Conservation (phyloP, 2,329 filamentous ascomycete species). For the Grosmannia serpens region DNA sequence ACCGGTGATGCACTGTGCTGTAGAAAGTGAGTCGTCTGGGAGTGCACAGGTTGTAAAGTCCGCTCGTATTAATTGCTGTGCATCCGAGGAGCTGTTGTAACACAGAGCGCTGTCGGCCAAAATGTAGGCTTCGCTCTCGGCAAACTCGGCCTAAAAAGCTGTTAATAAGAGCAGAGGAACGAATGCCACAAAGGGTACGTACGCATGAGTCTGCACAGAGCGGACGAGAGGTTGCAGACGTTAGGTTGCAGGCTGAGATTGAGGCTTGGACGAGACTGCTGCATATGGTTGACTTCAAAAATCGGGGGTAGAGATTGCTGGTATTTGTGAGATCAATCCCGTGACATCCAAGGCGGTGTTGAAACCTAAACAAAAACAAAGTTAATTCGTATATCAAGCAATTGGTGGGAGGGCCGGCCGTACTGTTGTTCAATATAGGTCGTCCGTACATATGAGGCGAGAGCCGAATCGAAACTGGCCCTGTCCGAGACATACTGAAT, state of each 20-base stretch:
- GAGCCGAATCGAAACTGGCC: slow-evolving; percentile 63
- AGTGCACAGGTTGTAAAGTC: slow-evolving; percentile 86
- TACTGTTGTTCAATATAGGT: slow-evolving; percentile 72
- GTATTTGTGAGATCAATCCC: slow-evolving; percentile 68
- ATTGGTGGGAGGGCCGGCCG: slow-evolving; percentile 17
- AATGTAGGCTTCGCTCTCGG: slow-evolving; percentile 79
- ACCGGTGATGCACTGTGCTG: slow-evolving; percentile 62
- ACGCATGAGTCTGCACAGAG: slow-evolving; percentile 87
- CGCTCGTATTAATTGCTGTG: slow-evolving; percentile 68
- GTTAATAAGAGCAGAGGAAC: neutral
- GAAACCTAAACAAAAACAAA: slow-evolving; percentile 48
- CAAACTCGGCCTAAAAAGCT: slow-evolving; percentile 56
- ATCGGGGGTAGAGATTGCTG: slow-evolving; percentile 78
- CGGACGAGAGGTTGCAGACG: slow-evolving; percentile 53
- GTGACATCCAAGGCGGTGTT: slow-evolving; percentile 67
- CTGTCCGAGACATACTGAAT: slow-evolving; percentile 68
- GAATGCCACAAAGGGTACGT: slow-evolving; percentile 19
- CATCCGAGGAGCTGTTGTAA: slow-evolving; percentile 49
- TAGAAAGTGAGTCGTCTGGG: slow-evolving; percentile 66
- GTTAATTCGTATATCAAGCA: neutral
- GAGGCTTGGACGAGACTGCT: slow-evolving; percentile 92
- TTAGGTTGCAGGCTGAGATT: slow-evolving; percentile 53
- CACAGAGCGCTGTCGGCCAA: slow-evolving; percentile 65
- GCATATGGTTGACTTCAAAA: slow-evolving; percentile 84
- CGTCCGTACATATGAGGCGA: slow-evolving; percentile 61